These are phyloP conservation scores for Penicillium janthinellum DNA, from an alignment of 2,329 filamentous ascomycete species.

Conservation along the genomic window DNA sequence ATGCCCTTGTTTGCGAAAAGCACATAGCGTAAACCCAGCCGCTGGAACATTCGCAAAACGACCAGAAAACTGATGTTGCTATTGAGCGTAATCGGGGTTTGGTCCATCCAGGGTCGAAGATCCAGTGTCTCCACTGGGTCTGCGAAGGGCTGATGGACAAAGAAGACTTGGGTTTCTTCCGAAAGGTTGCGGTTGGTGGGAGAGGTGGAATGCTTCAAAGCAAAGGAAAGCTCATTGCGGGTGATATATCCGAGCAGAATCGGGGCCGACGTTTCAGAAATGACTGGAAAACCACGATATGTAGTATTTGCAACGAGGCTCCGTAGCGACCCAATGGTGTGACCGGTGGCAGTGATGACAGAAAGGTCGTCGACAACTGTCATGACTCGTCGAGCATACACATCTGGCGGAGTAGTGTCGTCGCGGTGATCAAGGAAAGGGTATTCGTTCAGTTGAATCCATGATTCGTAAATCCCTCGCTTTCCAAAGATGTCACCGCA, in stretches of 20 bases:
- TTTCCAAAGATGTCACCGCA: constrained; percentile 93
- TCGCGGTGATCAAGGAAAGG: constrained; percentile 93
- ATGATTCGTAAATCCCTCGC: constrained; percentile 93
- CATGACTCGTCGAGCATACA: constrained; percentile 87
- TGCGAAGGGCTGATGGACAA: constrained; percentile 78
- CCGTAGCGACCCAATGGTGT: constrained; percentile 77
- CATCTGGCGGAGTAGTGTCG: constrained; percentile 74
- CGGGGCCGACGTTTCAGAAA: constrained; percentile 74
- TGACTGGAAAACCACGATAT: constrained; percentile 89
- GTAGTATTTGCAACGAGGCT: constrained; percentile 71
- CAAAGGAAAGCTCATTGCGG: constrained; percentile 83
- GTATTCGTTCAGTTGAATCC: constrained; percentile 96
- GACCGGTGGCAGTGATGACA: constrained; percentile 80
- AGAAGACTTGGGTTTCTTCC: constrained; percentile 76
- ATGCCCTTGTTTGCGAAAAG: constrained; percentile 81
- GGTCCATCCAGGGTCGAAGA: constrained; percentile 96
- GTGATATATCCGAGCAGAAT: constrained; percentile 91
- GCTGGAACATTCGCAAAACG: constrained; percentile 92
- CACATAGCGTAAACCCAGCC: constrained; percentile 86
- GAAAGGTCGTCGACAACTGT: constrained; percentile 88
- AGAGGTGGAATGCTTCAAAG: constrained; percentile 65
- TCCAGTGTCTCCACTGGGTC: constrained; percentile 80
- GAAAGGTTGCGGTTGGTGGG: constrained; percentile 54
- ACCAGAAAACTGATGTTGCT: constrained; percentile 75
- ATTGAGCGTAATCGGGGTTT: constrained; percentile 90